Percentiles rank a stretch among this genome's conserved stretches.
phyloP scores from a whole-genome alignment of 2,329 filamentous ascomycete genomes.

The Pseudopyricularia javanii region DNA sequence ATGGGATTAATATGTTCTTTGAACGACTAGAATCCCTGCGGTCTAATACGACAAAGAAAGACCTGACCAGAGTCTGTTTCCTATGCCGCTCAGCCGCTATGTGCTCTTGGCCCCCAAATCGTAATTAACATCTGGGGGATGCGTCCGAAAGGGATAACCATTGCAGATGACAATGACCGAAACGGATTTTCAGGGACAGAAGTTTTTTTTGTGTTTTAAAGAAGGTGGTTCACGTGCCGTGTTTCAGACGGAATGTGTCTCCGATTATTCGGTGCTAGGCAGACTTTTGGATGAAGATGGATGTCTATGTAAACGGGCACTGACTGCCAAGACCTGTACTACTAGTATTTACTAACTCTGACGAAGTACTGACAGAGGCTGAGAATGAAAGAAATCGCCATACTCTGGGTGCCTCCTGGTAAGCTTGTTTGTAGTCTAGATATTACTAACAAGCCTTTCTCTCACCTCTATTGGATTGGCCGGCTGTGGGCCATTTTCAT shows the following conservation, averaged over 20 bases:
- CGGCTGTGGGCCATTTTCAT: not conserved
- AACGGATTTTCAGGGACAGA: not conserved
- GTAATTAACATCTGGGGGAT: not conserved
- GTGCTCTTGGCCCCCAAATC: not conserved
- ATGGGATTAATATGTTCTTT: too few relatives aligned
- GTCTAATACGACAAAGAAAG: too few relatives aligned
- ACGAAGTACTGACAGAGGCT: too few relatives aligned
- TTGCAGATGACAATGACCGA: not conserved
- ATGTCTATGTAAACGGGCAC: not conserved
- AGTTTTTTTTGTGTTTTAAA: not conserved
- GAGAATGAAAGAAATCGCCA: too few relatives aligned
- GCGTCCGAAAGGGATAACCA: too few relatives aligned
- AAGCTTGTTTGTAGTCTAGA: not conserved
- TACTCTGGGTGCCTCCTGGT: too few relatives aligned
- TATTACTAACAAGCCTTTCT: not conserved
- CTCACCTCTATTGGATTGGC: not conserved
- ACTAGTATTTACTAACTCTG: too few relatives aligned
- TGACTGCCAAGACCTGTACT: too few relatives aligned
- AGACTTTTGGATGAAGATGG: not conserved
- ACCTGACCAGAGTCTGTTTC: too few relatives aligned
- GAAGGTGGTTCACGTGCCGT: not conserved
- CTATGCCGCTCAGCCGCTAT: too few relatives aligned
- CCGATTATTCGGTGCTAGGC: not conserved
- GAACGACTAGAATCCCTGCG: too few relatives aligned
- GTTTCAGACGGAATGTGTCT: not conserved